Conservation (phyloP, 2,329 filamentous ascomycete genomes). For the Akanthomyces uredinophilus region DNA sequence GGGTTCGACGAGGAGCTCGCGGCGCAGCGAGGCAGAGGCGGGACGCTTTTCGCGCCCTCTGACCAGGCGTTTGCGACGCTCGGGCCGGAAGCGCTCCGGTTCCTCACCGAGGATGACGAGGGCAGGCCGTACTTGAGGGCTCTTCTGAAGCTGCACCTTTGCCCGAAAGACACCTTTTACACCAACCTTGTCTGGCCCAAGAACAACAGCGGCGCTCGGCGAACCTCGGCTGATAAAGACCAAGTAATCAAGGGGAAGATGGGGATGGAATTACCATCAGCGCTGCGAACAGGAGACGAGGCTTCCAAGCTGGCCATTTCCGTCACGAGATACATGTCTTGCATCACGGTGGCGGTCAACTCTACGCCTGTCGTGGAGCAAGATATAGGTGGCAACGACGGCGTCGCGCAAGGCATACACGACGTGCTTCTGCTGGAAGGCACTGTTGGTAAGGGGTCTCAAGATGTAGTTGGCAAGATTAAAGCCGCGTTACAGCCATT, state of each 20-base stretch:
- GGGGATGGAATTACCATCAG: background rate
- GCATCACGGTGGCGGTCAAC: background rate
- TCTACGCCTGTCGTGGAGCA: background rate
- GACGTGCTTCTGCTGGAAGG: background rate
- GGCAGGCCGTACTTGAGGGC: background rate
- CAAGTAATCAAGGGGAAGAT: background rate
- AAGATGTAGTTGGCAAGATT: background rate
- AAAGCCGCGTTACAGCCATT: background rate
- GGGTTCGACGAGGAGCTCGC: background rate
- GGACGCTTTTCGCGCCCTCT: conserved; percentile 11
- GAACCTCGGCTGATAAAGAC: background rate
- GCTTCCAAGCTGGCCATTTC: background rate
- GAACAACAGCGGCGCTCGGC: background rate
- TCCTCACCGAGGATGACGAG: background rate
- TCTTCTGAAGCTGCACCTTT: background rate
- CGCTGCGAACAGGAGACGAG: background rate
- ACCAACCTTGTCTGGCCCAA: conserved; percentile 10
- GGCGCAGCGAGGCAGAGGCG: background rate
- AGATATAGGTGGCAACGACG: background rate
- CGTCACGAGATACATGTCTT: background rate
- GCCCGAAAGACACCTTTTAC: background rate
- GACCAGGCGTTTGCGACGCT: conserved; percentile 5
- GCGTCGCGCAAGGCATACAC: background rate
- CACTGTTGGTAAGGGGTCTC: background rate
- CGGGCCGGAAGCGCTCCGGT: background rate